Conservation (phyloP, 2,329 filamentous ascomycete genomes). For the Penicillium verrucosum region DNA sequence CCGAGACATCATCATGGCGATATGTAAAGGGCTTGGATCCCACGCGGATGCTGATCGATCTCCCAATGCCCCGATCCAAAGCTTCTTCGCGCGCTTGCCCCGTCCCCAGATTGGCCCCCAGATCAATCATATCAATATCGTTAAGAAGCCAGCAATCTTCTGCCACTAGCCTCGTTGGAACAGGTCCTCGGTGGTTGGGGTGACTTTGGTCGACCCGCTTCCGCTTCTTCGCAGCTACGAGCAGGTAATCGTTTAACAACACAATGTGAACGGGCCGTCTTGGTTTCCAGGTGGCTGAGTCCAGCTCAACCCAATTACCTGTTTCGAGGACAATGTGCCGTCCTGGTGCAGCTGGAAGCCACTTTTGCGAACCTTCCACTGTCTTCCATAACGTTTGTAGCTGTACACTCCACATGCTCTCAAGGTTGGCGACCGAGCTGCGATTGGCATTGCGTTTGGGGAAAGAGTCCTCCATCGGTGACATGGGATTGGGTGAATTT, state of each 20-base stretch:
- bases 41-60: constrained; percentile 86
- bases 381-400: constrained; percentile 86
- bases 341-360: constrained; percentile 83
- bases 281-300: constrained; percentile 96
- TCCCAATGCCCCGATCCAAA: constrained; percentile 63
- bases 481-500: constrained; percentile 54
- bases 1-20: constrained; percentile 75
- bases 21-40: constrained; percentile 93
- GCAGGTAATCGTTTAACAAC: constrained; percentile 86
- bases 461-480: constrained; percentile 51
- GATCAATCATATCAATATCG: constrained; percentile 89
- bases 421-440: constrained; percentile 77
- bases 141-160: constrained; percentile 92
- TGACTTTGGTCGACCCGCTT: constrained; percentile 69
- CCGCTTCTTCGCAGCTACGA: constrained; percentile 90
- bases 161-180: constrained; percentile 73
- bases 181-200: constrained; percentile 45
- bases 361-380: constrained; percentile 97
- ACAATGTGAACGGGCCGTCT: constrained; percentile 86
- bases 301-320: constrained; percentile 89
- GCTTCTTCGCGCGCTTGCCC: constrained; percentile 39
- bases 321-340: constrained; percentile 93
- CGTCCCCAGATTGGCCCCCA: constrained; percentile 54
- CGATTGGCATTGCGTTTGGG: constrained; percentile 67
- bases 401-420: constrained; percentile 66